Evolutionary conservation across 345 rosid species (phyloP).

Genomic region (Erysimum cheiranthoides): DNA sequence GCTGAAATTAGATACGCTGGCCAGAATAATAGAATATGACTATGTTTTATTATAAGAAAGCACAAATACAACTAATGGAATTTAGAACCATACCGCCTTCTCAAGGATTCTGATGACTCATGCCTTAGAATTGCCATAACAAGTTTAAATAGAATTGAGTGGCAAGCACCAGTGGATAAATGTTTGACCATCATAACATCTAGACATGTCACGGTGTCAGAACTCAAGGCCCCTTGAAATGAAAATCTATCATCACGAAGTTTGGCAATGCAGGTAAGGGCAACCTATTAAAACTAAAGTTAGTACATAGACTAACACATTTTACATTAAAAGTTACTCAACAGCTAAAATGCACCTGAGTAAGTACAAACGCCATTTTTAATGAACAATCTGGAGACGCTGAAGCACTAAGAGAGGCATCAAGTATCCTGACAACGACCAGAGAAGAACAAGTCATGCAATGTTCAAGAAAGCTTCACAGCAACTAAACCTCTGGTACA

Average conservation of each 20-base stretch:
- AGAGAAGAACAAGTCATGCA: constrained; percentile 43
- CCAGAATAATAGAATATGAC: constrained; percentile 27
- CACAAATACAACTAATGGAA: constrained; percentile 27
- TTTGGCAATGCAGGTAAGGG: constrained; percentile 97
- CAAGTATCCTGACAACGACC: constrained; percentile 76
- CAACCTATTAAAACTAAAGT: constrained; percentile 62
- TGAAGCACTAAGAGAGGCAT: constrained; percentile 84
- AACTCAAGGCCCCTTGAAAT: constrained; percentile 64
- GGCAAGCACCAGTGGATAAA: constrained; percentile 91
- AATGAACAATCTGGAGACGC: constrained; percentile 95
- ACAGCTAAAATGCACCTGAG: constrained; percentile 61
- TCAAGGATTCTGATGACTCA: constrained; percentile 93
- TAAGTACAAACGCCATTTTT: constrained; percentile 85
- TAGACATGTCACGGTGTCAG: constrained; percentile 80
- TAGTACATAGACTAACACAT: constrained; percentile 18
- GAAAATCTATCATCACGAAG: constrained; percentile 86
- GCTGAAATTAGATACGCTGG: constrained; percentile 1
- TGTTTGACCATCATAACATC: constrained; percentile 82
- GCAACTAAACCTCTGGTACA: constrained; percentile 22
- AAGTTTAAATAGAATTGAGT: constrained; percentile 83
- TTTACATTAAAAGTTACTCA: background rate
- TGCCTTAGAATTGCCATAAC: constrained; percentile 80
- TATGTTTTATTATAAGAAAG: constrained; percentile 15
- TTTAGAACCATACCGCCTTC: constrained; percentile 76
- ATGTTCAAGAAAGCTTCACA: constrained; percentile 22